Evolutionary conservation across 2,329 filamentous ascomycete species (phyloP).

Genomic region (Acarospora socialis): DNA sequence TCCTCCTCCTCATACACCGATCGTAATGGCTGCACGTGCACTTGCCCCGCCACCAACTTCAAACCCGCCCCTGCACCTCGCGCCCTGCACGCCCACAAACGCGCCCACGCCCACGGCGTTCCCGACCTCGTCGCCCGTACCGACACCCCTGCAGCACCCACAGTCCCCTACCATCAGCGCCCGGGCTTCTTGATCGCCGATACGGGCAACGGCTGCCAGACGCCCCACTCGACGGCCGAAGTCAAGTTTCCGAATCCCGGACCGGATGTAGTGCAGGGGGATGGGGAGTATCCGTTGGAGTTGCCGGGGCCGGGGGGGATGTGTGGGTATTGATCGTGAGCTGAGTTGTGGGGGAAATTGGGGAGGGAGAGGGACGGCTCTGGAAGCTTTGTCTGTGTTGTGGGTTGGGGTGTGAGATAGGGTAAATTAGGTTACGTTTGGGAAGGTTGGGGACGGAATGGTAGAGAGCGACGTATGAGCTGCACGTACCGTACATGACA

Average conservation of each 20-base stretch:
- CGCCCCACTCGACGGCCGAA: slow-evolving; percentile 24
- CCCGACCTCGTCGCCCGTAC: slow-evolving; percentile 2
- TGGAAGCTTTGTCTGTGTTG: too few species aligned
- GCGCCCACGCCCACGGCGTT: slow-evolving; percentile 20
- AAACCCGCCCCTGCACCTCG: too few species aligned
- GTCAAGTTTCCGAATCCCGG: slow-evolving; percentile 30
- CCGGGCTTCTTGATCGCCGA: slow-evolving; percentile 29
- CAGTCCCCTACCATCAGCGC: slow-evolving; percentile 24
- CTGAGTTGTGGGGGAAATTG: too few species aligned
- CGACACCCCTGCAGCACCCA: neutral
- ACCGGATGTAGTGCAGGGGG: slow-evolving; percentile 29
- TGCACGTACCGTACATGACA: too few species aligned
- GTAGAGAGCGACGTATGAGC: too few species aligned
- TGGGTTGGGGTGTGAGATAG: too few species aligned
- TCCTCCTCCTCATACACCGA: slow-evolving; percentile 15
- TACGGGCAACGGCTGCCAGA: slow-evolving; percentile 26
- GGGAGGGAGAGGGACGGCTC: too few species aligned
- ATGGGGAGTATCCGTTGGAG: slow-evolving; percentile 30
- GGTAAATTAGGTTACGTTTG: too few species aligned
- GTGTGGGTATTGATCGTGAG: slow-evolving; percentile 10
- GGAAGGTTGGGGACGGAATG: too few species aligned
- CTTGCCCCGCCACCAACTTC: too few species aligned
- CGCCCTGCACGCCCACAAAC: slow-evolving; percentile 14
- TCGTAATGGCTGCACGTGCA: too few species aligned
- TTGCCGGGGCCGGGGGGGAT: slow-evolving; percentile 17